These are phyloP conservation scores for Piper betle DNA, from an alignment of 164 flowering plant species.

Conservation along the genomic window DNA sequence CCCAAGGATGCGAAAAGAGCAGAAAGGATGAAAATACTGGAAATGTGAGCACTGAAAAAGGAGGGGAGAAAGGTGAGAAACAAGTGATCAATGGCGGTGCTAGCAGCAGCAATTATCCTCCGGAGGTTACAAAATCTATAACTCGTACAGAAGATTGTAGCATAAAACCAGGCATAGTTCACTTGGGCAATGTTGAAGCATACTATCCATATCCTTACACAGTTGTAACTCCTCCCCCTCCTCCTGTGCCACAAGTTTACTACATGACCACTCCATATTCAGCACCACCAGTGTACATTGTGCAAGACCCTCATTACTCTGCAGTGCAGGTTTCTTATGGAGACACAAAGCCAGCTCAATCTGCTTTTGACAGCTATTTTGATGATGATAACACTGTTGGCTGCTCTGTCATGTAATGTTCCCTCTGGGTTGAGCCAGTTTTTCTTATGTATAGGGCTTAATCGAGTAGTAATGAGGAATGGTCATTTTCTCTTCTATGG, in stretches of 20 bases:
- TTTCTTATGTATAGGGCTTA: background rate
- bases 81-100: background rate
- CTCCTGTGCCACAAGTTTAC: slow-evolving; percentile 9
- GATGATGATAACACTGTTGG: slow-evolving; percentile 43
- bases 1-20: slow-evolving; percentile 6
- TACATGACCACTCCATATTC: slow-evolving; percentile 15
- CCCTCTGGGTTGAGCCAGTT: background rate
- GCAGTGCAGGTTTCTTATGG: slow-evolving; percentile 5
- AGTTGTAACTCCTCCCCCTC: slow-evolving; percentile 12
- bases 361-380: slow-evolving; percentile 31
- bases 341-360: slow-evolving; percentile 6
- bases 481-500: background rate
- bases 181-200: slow-evolving; percentile 5
- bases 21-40: slow-evolving; percentile 5
- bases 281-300: slow-evolving; percentile 11
- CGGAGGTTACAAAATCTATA: slow-evolving; percentile 1
- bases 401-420: slow-evolving; percentile 31
- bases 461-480: background rate
- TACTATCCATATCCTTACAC: slow-evolving; percentile 6
- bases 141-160: slow-evolving; percentile 6
- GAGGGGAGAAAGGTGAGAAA: slow-evolving; percentile 7
- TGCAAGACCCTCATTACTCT: slow-evolving; percentile 5
- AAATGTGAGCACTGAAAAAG: slow-evolving; percentile 4
- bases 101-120: background rate
- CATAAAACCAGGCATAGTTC: slow-evolving; percentile 12